Conservation (phyloP, 345 rosid species). For the Toxicodendron radicans region DNA sequence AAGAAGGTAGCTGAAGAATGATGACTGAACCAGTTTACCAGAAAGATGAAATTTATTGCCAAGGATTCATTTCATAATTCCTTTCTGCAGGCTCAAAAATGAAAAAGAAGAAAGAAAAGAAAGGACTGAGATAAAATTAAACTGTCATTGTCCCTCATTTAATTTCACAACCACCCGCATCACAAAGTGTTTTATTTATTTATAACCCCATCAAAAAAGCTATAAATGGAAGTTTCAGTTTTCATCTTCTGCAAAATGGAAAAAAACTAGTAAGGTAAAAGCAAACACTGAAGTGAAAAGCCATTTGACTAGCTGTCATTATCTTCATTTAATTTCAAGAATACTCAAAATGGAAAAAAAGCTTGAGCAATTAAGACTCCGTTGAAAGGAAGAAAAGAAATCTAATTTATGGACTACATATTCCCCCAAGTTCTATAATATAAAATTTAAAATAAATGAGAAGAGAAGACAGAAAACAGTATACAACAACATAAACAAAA, state of each 20-base stretch:
- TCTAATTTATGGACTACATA: not conserved
- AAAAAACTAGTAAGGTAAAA: not conserved
- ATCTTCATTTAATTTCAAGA: conserved; percentile 9
- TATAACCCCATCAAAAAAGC: not conserved
- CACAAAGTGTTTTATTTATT: not conserved
- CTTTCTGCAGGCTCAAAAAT: not conserved
- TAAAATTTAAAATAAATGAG: not conserved
- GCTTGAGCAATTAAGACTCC: not conserved
- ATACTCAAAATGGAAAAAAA: not conserved
- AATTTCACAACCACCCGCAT: not conserved
- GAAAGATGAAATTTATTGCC: not conserved
- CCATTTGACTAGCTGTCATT: conserved; percentile 12
- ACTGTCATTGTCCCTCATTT: not conserved
- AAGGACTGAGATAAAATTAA: not conserved
- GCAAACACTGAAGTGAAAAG: not conserved
- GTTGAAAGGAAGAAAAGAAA: not conserved
- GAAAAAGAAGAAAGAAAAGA: not conserved
- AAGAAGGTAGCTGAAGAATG: not conserved
- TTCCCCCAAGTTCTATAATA: not conserved
- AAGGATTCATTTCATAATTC: not conserved
- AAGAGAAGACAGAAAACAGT: not conserved
- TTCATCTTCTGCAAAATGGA: conserved; percentile 4
- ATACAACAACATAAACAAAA: not conserved
- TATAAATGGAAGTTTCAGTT: not conserved
- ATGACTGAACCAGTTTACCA: not conserved